These are phyloP conservation scores for Mucor lusitanicus DNA, from an alignment of 371 early-diverging fungal genomes.

Conservation along the genomic window DNA sequence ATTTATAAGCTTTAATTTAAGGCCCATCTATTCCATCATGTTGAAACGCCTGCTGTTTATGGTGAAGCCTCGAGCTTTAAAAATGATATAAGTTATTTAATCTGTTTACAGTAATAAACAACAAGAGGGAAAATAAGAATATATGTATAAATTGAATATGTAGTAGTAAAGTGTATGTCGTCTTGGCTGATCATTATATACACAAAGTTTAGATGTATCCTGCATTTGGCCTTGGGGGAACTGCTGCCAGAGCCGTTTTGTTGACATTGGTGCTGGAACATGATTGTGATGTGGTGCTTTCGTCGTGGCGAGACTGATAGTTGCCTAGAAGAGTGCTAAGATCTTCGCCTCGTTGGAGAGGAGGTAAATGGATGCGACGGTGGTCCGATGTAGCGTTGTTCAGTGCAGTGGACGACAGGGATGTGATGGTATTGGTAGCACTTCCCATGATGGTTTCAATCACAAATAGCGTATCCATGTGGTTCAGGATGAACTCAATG, in stretches of 20 bases:
- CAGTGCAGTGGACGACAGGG: neutral
- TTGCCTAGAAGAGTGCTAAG: conserved; percentile 22
- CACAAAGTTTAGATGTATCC: conserved; percentile 29
- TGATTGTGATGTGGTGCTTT: neutral
- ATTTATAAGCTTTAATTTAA: conserved; percentile 34
- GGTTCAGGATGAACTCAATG: conserved; percentile 64
- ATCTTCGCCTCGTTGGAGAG: conserved; percentile 32
- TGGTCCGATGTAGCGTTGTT: conserved; percentile 6
- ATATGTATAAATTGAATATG: neutral
- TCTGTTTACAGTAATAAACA: too few relatives aligned
- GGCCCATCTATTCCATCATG: too few relatives aligned
- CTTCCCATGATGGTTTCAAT: conserved; percentile 22
- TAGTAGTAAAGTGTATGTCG: neutral
- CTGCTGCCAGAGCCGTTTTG: conserved; percentile 28
- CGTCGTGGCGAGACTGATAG: neutral
- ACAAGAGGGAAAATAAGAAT: neutral
- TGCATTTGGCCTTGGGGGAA: conserved; percentile 44
- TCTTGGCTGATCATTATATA: neutral
- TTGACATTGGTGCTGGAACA: neutral
- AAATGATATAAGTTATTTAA: too few relatives aligned
- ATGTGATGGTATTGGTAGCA: conserved; percentile 3
- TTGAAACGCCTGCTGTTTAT: too few relatives aligned
- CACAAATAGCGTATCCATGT: conserved; percentile 42
- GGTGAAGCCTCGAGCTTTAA: neutral
- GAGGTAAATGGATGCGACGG: conserved; percentile 16